Base-by-base conservation (phyloP, 176 grass and related monocot genomes). In the Alloteropsis semialata region DNA sequence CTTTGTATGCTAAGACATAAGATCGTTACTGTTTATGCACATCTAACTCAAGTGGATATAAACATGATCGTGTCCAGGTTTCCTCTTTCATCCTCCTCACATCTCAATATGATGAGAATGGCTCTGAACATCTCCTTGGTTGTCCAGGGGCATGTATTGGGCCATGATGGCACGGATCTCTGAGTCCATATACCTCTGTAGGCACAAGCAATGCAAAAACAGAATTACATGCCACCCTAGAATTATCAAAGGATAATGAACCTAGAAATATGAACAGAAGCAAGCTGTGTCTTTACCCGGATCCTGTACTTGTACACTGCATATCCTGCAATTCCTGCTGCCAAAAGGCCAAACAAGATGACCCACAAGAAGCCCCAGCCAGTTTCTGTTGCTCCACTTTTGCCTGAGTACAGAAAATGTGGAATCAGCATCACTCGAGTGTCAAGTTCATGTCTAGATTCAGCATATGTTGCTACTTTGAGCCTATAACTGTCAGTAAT, bases 301-400 rank as follows among this genome's bases (percentile, higher is more conserved):
- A 98, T 98, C 72, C 92, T 84, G 84, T 95, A 98, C 76, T 98
- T 98, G 67, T 98, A 95, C 54, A 98, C 90, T 39, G 87, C 91
- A 79, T 98, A 98, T 22, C 65, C 92, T 78, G 76, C 93, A n/a
- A 90, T 87, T 39, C 91, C 93, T 87, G 83, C 74, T 59, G 81
- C 87, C 0, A 62, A 82, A 30, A 99, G 87, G 46, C 91, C 93
- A 1, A 99, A 76, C 66, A 99, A 93, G 53, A 99, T 70, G 15
- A 92, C 87, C 96, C 96, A 98, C 58, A 98, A 65, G 84, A 98
- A 98, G 69, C 85, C 85, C 92, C 91, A 95, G 65, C 92, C 90
- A 32, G 87, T 66, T 61, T 91, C 86, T 45, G 84, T 78, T 48
- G 59, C 80, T 72, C 76, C 41, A 75, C 48, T 93, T 73, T 93